Base-by-base conservation (phyloP, 2,329 filamentous ascomycete species). In the Calonectria leucothoes region DNA sequence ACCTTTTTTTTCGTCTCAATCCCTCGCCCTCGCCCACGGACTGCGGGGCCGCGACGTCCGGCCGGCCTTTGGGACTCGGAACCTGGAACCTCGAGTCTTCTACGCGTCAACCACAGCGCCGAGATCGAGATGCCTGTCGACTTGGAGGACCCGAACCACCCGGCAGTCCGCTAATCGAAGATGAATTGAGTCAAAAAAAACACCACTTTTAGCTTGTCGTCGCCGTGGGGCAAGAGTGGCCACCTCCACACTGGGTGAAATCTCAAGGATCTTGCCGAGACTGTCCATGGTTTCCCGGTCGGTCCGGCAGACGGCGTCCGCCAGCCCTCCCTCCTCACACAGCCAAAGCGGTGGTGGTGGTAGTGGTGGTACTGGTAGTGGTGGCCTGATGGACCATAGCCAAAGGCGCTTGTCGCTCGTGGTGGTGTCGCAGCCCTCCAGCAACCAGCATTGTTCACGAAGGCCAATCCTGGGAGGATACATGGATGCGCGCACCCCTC, bases 31-130 rank as follows among this genome's bases (percentile, higher is more conserved):
- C 37, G 23, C 37, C 52, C 72, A 73, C 64, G 59, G 71, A 76
- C 67, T 73, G 77, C 75, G 77, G 77, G 77, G 76, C 76, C 68
- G 73, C 33, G 52, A 70, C 37, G 73, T 71, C 73, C 72, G 71
- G 48, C 63, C 42, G 51, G 49, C 11, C 39, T 48, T 45, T n/a
- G n/a, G 37, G 27, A 49, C 61, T 64, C 49, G 48, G 51, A 55
- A 33, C 48, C 37, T 51, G 51, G 29, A 48, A 37, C 61, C 25
- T 64, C 45, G 27, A 23, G 23, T 27, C 25, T 14, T 57, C 29
- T 35, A 29, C 31, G 7, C 39, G 42, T 48, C 17, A 25, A 29
- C 42, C 33, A 55, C 66, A 63, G 66, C 31, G 29, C 51, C 63
- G 52, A 66, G 42, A 59, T 66, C 69, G 49, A 51, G 59, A 66